Evolutionary conservation across 345 rosid genomes (phyloP).

Genomic region (Ricinus communis): DNA sequence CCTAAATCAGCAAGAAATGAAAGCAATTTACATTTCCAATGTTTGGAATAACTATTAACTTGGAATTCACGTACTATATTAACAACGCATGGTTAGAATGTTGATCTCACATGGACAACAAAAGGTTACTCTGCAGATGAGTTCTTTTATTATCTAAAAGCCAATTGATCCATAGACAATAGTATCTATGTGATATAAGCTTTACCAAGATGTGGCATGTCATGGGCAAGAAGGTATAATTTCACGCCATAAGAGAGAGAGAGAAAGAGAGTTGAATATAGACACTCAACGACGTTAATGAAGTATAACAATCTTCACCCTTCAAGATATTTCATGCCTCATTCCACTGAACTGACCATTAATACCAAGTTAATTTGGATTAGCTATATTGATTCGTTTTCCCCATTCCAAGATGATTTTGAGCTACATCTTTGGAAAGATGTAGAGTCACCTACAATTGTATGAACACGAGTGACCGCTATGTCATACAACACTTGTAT

Average conservation of each 20-base stretch:
- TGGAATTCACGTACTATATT: not conserved
- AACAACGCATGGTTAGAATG: not conserved
- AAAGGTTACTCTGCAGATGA: not conserved
- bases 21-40: not conserved
- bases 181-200: not conserved
- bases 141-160: not conserved
- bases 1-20: not conserved
- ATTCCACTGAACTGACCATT: too few species aligned
- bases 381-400: too few species aligned
- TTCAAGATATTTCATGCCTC: not conserved
- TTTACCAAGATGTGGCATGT: too few species aligned
- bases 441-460: too few species aligned
- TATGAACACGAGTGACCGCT: too few species aligned
- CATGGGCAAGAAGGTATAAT: not conserved
- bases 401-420: too few species aligned
- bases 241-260: not conserved
- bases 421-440: too few species aligned
- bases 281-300: not conserved
- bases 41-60: not conserved
- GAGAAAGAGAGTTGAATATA: not conserved
- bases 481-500: too few species aligned
- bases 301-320: not conserved
- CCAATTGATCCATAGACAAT: not conserved
- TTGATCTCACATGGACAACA: not conserved
- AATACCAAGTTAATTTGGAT: too few species aligned